phyloP scores from a whole-genome alignment of 768 basidiomycete species.

The Tulasnella sp. region DNA sequence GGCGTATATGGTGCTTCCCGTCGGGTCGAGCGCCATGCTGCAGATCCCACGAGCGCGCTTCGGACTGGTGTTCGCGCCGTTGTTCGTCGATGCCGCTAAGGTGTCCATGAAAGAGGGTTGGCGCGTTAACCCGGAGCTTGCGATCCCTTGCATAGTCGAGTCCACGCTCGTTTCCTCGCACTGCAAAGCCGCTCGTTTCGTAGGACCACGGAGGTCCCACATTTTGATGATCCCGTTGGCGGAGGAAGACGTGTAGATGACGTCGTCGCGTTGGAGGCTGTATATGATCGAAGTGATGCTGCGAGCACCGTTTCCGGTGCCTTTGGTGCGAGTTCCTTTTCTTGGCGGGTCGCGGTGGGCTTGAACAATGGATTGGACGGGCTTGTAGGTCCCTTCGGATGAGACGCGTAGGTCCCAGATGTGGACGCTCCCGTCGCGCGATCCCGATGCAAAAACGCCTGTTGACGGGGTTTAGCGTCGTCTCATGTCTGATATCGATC shows the following conservation, averaged over 20 bases:
- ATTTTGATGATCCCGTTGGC: constrained; percentile 7
- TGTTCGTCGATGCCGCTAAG: neutral
- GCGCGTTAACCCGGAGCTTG: neutral
- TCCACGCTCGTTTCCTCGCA: neutral
- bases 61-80: neutral
- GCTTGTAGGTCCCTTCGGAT: neutral
- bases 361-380: constrained; percentile 3
- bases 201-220: neutral
- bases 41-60: constrained; percentile 3
- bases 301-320: neutral
- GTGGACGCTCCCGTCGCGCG: constrained; percentile 11
- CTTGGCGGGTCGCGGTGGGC: neutral
- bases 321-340: neutral
- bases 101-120: neutral
- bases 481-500: neutral
- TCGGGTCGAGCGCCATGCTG: neutral
- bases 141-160: neutral
- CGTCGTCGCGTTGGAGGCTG: neutral
- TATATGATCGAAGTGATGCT: constrained; percentile 3
- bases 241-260: neutral
- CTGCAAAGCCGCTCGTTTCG: neutral
- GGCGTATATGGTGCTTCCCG: neutral
- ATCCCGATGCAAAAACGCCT: constrained; percentile 9
- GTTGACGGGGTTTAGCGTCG: neutral
- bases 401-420: constrained; percentile 11